Evolutionary conservation across 164 flowering plant species (phyloP).

Genomic region (Vitis labrusca): DNA sequence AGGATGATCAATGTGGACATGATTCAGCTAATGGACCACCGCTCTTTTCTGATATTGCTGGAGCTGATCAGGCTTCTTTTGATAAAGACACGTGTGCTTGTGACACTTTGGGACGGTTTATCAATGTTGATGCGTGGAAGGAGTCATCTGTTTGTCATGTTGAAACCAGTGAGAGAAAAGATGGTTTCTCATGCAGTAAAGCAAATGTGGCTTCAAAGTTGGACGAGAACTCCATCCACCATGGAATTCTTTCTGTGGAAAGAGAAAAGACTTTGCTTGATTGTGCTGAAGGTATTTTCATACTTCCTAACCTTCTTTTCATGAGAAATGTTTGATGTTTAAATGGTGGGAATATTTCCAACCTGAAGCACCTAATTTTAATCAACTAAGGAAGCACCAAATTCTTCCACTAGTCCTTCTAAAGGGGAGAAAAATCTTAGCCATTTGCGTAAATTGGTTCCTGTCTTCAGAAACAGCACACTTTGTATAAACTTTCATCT

Average conservation of each 20-base stretch:
- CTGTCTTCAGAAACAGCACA: too few species aligned
- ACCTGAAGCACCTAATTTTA: background rate
- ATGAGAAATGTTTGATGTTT: background rate
- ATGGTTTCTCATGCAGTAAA: constrained; percentile 11
- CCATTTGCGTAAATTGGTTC: too few species aligned
- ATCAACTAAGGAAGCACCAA: background rate
- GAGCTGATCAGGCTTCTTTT: constrained; percentile 21
- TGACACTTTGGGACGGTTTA: constrained; percentile 14
- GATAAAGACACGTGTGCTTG: constrained; percentile 4
- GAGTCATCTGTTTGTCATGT: constrained; percentile 15
- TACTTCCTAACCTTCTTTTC: background rate
- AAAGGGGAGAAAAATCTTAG: too few species aligned
- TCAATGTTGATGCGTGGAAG: constrained; percentile 10
- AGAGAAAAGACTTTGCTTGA: constrained; percentile 5
- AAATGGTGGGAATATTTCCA: background rate
- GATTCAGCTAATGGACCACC: constrained; percentile 7
- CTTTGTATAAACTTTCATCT: background rate
- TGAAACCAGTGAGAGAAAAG: constrained; percentile 17
- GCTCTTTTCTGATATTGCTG: constrained; percentile 20
- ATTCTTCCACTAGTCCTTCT: background rate
- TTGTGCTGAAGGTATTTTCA: constrained; percentile 21
- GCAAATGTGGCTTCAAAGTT: background rate
- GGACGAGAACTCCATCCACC: constrained; percentile 7
- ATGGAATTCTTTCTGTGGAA: constrained; percentile 8
- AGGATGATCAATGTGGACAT: constrained; percentile 29